Percentiles rank a stretch among this genome's conserved stretches.
Evolutionary conservation across 805 yeast genomes (phyloP).

Genomic region (Metahyphopichia silvanorum): DNA sequence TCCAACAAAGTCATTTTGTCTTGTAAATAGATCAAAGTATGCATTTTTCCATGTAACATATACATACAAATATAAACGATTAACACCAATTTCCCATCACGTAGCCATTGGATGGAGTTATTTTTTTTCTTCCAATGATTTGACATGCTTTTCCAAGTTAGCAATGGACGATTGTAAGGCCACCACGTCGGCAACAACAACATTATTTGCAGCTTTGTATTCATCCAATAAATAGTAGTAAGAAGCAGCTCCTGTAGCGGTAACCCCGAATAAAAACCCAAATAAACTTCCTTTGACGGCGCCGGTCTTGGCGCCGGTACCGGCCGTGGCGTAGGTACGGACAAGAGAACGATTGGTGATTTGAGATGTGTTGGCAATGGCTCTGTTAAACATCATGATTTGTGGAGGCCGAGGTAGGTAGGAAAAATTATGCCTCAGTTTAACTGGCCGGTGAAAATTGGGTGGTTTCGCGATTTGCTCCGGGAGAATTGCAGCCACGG

Average conservation of each 20-base stretch:
- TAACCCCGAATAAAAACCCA: conserved; percentile 77
- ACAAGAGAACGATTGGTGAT: conserved; percentile 9
- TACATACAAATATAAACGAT: conserved; percentile 4
- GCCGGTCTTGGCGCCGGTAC: conserved; percentile 28
- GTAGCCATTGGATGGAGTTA: conserved; percentile 8
- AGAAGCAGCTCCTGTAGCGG: conserved; percentile 69
- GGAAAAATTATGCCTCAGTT: no score
- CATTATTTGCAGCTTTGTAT: conserved; percentile 68
- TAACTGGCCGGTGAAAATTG: no score
- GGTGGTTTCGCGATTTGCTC: no score
- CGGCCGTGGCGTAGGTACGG: conserved; percentile 28
- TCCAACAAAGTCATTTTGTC: not conserved
- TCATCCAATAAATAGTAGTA: conserved; percentile 78
- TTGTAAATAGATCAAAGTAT: not conserved
- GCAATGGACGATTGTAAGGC: conserved; percentile 65
- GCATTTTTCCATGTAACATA: not conserved
- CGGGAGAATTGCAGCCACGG: no score
- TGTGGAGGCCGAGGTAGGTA: no score
- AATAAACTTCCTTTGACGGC: conserved; percentile 51
- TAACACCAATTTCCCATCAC: no score
- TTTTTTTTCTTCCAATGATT: conserved; percentile 49
- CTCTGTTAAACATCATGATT: no score
- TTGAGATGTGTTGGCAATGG: no score
- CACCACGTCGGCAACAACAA: conserved; percentile 72
- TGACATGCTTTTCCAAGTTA: conserved; percentile 66